Conservation (phyloP, 1,284 basidiomycete genomes). For the Rhodotorula sp. region DNA sequence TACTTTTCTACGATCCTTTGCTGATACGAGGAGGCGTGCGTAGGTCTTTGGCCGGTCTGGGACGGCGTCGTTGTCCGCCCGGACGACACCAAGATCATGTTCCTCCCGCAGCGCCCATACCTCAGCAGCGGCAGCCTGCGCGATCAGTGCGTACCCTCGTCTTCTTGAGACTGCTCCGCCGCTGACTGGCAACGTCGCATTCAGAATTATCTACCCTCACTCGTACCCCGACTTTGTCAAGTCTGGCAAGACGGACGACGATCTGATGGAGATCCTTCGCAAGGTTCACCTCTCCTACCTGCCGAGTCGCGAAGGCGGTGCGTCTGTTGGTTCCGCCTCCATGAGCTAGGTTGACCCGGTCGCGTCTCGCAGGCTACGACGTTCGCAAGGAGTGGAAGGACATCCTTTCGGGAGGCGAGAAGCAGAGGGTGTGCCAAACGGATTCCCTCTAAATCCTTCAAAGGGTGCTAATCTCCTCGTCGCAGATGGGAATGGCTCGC, state of each 20-base stretch:
- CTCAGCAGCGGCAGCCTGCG: slow-evolving; percentile 81
- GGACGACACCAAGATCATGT: slow-evolving; percentile 65
- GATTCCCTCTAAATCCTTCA: no score
- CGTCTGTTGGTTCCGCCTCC: slow-evolving; percentile 8
- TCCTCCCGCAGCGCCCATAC: slow-evolving; percentile 89
- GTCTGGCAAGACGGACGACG: slow-evolving; percentile 63
- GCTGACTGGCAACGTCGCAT: not conserved
- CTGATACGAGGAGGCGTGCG: not conserved
- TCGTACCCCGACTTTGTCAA: slow-evolving; percentile 73
- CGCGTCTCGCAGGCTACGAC: slow-evolving; percentile 58
- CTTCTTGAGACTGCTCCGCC: no score
- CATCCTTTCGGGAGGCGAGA: slow-evolving; percentile 87
- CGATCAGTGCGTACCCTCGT: slow-evolving; percentile 65
- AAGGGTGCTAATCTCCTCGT: not conserved
- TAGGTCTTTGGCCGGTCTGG: slow-evolving; percentile 75
- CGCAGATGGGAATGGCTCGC: slow-evolving; percentile 76
- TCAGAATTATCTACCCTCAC: slow-evolving; percentile 73
- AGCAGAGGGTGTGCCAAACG: slow-evolving; percentile 67
- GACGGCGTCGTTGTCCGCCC: slow-evolving; percentile 51
- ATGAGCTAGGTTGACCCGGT: not conserved
- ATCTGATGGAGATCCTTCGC: slow-evolving; percentile 70
- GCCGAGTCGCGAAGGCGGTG: slow-evolving; percentile 76
- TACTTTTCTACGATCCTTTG: not conserved
- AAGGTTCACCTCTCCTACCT: slow-evolving; percentile 82
- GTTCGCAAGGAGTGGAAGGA: slow-evolving; percentile 95